Evolutionary conservation across 1,284 basidiomycete species (phyloP).

Genomic region (Tetrapyrgos nigripes): DNA sequence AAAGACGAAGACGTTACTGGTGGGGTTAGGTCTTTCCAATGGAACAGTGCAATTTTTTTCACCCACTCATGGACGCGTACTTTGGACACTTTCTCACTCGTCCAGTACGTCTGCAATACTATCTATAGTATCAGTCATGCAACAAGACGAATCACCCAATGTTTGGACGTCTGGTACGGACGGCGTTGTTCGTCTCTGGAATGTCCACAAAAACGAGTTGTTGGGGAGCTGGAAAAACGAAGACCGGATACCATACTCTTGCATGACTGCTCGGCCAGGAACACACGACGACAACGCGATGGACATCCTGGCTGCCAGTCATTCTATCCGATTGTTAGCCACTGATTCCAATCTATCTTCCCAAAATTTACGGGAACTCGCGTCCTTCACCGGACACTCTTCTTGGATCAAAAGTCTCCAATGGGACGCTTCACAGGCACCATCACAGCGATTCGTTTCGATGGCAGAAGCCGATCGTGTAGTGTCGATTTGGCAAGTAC

Average conservation of each 20-base stretch:
- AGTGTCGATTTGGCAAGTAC: constrained; percentile 70
- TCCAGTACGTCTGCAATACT: constrained; percentile 59
- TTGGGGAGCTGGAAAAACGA: constrained; percentile 58
- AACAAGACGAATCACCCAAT: constrained; percentile 18
- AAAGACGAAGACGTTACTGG: constrained; percentile 42
- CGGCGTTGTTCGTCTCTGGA: constrained; percentile 62
- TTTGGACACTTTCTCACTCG: constrained; percentile 61
- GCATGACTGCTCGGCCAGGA: constrained; percentile 50
- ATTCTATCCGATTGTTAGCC: constrained; percentile 63
- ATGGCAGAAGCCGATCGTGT: constrained; percentile 79
- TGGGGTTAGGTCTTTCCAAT: constrained; percentile 64
- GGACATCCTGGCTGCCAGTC: constrained; percentile 63
- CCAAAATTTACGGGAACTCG: constrained; percentile 50
- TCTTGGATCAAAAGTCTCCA: constrained; percentile 58
- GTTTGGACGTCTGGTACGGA: constrained; percentile 68
- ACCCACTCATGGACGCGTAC: constrained; percentile 57
- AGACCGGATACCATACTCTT: constrained; percentile 62
- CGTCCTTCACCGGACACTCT: constrained; percentile 71
- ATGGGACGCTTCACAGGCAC: constrained; percentile 53
- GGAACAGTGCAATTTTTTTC: constrained; percentile 65
- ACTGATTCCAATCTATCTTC: constrained; percentile 33
- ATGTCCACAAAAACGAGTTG: constrained; percentile 54
- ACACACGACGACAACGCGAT: constrained; percentile 38
- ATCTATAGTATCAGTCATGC: constrained; percentile 43
- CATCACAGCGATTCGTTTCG: constrained; percentile 64